These are phyloP conservation scores for Centaurea solstitialis DNA, from an alignment of 129 eudicot species.

Conservation along the genomic window DNA sequence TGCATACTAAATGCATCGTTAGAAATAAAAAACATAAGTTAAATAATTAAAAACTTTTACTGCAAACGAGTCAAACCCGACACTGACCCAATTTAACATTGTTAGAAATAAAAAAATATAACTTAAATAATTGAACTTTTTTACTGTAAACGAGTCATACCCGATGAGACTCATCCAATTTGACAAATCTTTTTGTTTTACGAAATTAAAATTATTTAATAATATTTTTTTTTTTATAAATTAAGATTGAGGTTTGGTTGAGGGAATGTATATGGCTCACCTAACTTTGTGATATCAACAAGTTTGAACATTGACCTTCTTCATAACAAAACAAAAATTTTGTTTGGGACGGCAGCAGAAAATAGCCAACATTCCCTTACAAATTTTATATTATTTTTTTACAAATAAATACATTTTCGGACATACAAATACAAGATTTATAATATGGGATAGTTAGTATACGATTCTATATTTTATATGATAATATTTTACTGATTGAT, in stretches of 20 bases:
- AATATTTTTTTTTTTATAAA: background rate
- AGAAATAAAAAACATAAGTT: no score
- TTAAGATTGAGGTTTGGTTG: conserved; percentile 11
- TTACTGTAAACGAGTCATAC: no score
- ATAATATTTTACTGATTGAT: no score
- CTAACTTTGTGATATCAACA: conserved; percentile 7
- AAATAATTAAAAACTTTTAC: no score
- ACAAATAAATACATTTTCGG: background rate
- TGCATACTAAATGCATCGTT: background rate
- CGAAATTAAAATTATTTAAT: no score
- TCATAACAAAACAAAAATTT: background rate
- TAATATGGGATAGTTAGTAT: background rate
- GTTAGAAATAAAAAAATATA: no score
- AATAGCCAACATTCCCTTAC: background rate
- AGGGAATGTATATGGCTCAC: conserved; percentile 24
- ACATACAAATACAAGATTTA: no score
- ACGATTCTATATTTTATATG: no score
- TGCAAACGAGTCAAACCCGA: background rate
- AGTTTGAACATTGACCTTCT: conserved; percentile 17
- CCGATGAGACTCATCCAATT: no score
- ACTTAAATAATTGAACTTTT: no score
- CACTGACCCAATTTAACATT: background rate
- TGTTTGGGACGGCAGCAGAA: conserved; percentile 3
- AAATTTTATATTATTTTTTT: background rate
- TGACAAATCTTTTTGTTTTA: background rate